Evolutionary conservation across 2,329 filamentous ascomycete genomes (phyloP).

Genomic region (Clonostachys rhizophaga): DNA sequence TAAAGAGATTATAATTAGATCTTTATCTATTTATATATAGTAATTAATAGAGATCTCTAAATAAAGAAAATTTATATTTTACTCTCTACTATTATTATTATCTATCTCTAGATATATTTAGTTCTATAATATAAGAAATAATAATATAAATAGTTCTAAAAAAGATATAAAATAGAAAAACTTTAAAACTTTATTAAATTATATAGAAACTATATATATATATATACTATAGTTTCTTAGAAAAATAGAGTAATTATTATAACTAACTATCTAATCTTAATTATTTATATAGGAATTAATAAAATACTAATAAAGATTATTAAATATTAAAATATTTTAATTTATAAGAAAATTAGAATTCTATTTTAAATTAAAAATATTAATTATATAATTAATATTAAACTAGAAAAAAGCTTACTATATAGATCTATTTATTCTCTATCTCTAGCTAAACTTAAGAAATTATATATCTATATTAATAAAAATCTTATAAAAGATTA

Average conservation of each 20-base stretch:
- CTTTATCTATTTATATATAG: conserved; percentile 3
- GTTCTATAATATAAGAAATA: neutral
- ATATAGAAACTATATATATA: neutral
- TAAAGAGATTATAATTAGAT: neutral
- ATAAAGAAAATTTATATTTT: neutral
- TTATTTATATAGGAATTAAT: neutral
- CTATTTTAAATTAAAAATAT: neutral
- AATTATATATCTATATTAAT: conserved; percentile 2
- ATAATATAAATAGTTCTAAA: neutral
- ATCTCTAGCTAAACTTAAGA: neutral
- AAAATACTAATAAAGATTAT: neutral
- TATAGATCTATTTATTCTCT: neutral
- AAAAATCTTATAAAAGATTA: neutral
- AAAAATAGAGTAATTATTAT: neutral
- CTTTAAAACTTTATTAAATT: neutral
- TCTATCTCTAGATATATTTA: neutral
- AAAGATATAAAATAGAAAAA: neutral
- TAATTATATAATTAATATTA: neutral
- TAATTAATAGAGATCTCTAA: conserved; percentile 1
- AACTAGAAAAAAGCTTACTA: neutral
- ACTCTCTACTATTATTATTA: conserved; percentile 1
- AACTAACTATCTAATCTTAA: neutral
- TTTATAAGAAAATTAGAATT: neutral
- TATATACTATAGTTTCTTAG: neutral
- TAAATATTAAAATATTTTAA: neutral